phyloP scores from a whole-genome alignment of 768 basidiomycete genomes.

The Cyclocybe cylindracea region DNA sequence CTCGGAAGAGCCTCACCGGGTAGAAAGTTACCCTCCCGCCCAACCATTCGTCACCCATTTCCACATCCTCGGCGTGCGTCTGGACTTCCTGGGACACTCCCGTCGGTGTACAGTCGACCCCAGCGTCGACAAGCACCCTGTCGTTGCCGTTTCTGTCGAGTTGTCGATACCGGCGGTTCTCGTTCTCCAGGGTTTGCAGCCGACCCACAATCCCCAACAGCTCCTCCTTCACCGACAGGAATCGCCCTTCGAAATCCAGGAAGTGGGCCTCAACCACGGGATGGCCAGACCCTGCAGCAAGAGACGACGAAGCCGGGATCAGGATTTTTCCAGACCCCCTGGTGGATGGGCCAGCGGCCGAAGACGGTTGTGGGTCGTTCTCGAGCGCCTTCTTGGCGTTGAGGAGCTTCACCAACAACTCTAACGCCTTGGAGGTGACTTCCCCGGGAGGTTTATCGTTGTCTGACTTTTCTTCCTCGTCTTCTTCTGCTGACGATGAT shows the following conservation, averaged over 20 bases:
- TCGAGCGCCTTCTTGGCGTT: conserved; percentile 9
- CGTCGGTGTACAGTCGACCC: not conserved
- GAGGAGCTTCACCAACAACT: conserved; percentile 14
- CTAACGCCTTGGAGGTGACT: conserved; percentile 14
- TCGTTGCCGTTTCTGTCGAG: not conserved
- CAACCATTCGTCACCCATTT: conserved; percentile 1
- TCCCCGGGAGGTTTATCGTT: not conserved
- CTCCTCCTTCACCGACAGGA: conserved; percentile 14
- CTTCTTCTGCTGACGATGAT: not conserved
- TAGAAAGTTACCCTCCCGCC: not conserved
- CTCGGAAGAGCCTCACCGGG: not conserved
- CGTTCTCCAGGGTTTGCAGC: conserved; percentile 11
- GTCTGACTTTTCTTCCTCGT: not conserved
- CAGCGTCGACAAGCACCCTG: not conserved
- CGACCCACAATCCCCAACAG: conserved; percentile 13
- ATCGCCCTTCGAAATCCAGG: conserved; percentile 14
- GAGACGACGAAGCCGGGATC: not conserved
- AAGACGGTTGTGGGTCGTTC: not conserved
- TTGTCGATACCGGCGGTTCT: not conserved
- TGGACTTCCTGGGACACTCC: not conserved
- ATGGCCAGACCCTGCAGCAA: not conserved
- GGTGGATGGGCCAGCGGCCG: not conserved
- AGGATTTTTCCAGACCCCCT: not conserved
- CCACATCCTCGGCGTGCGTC: not conserved
- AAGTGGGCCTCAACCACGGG: conserved; percentile 1